These are phyloP conservation scores for Micractinium conductrix DNA, from an alignment of 139 green algal species.

Conservation along the genomic window DNA sequence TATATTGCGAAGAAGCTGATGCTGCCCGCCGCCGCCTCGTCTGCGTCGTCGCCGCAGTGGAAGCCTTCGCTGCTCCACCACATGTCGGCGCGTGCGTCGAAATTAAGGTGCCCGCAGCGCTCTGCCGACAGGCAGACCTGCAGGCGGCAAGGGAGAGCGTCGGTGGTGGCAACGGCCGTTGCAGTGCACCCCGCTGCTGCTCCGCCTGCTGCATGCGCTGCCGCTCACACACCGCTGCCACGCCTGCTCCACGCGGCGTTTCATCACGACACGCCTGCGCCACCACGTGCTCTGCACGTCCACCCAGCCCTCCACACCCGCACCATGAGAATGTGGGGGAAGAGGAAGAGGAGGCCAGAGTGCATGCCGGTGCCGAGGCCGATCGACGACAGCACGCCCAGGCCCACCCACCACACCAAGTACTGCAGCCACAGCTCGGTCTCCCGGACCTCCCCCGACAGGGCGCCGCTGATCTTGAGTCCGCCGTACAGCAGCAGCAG, in stretches of 20 bases:
- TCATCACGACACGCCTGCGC: too few relatives aligned
- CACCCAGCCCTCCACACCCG: background rate
- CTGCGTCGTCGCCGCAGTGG: conserved; percentile 65
- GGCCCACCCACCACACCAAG: conserved; percentile 85
- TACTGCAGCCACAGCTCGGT: conserved; percentile 68
- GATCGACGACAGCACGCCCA: conserved; percentile 91
- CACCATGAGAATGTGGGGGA: conserved; percentile 95
- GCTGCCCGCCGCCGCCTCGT: conserved; percentile 5
- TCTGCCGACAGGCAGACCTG: conserved; percentile 89
- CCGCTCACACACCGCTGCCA: background rate
- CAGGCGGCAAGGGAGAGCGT: background rate
- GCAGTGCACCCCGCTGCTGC: too few relatives aligned
- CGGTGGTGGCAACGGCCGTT: too few relatives aligned
- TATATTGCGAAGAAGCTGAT: conserved; percentile 67
- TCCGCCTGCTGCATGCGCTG: too few relatives aligned
- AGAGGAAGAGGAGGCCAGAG: conserved; percentile 93
- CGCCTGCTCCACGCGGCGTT: too few relatives aligned
- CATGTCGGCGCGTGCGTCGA: conserved; percentile 75
- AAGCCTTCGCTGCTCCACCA: conserved; percentile 84
- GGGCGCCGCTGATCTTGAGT: conserved; percentile 43
- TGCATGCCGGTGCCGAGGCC: conserved; percentile 94
- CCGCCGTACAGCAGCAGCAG: conserved; percentile 58
- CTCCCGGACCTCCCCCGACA: conserved; percentile 23
- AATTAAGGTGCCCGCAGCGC: conserved; percentile 79
- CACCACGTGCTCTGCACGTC: background rate